Base-by-base conservation (phyloP, 2,329 filamentous ascomycete genomes). In the Sclerotinia sclerotiorum region DNA sequence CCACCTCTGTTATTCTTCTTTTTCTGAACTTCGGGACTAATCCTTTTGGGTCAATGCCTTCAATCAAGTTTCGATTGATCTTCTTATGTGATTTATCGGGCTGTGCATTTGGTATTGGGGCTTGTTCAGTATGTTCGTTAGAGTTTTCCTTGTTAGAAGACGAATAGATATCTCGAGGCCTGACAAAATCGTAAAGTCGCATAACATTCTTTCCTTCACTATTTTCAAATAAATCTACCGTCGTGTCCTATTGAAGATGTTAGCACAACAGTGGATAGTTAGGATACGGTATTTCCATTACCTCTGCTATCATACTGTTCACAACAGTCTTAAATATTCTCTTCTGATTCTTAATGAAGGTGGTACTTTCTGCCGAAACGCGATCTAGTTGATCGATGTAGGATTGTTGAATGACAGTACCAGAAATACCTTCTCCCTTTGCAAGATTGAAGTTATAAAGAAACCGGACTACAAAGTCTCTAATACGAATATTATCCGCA, bases 31-130 rank as follows among this genome's bases (percentile, higher is more conserved):
- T 60, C 3, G 65, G 56, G 5, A 35, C 65, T 35, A 62, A 54
- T 42, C 48, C 56, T 62, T 67, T 62, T 24, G 56, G 65, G 35
- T 62, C 65, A 44, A 67, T 67, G 19, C 65, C 56, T 5, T 55
- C 56, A 19, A 11, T 54, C n/a, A 67, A 29, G 3, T 35, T 62
- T 29, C 49, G 46, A 52, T 67, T 48, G 15, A 62, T 46, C 15
- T 10, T 67, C 39, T 19, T 67, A 10, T 24, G 39, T 2, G 48
- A 42, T 29, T 35, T 27, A 24, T 52, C 46, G 6, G 48, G 27
- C 3, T 24, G 21, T 4, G 44, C 2, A 21, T 32, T 44, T 44
- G 44, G 21, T 3, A 17, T 17, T 17, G 19, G 3, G 19, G 17
- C 5, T 11, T 54, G 27, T 13, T 35, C 24, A 17, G 32, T 35